Conservation (phyloP, 305 asterid species). For the Vinca major region DNA sequence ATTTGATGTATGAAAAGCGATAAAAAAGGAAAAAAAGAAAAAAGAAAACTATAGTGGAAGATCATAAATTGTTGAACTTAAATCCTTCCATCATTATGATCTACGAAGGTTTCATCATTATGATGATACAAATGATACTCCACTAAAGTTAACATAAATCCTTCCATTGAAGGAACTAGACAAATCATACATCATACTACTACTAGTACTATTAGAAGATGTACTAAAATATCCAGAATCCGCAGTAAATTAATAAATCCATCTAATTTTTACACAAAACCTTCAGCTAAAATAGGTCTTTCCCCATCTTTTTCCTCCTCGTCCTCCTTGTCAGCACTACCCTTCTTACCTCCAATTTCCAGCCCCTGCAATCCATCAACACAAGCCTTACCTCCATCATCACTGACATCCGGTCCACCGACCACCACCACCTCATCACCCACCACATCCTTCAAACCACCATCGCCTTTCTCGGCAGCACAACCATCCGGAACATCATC, state of each 20-base stretch:
- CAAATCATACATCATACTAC: background rate
- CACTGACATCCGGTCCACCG: conserved; percentile 26
- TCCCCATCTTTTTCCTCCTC: conserved; percentile 21
- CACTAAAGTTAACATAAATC: background rate
- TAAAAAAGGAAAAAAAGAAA: too few relatives aligned
- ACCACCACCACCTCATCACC: conserved; percentile 36
- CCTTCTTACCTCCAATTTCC: conserved; percentile 39
- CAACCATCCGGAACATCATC: conserved; percentile 46
- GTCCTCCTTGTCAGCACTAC: conserved; percentile 23
- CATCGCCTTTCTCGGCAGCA: conserved; percentile 35
- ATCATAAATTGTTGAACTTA: too few relatives aligned
- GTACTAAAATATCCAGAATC: background rate
- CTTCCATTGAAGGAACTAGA: background rate
- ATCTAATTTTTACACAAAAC: conserved; percentile 24
- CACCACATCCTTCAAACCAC: conserved; percentile 31
- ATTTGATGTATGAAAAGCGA: too few relatives aligned
- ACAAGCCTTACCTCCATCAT: conserved; percentile 32
- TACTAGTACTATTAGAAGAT: background rate
- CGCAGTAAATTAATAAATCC: too few relatives aligned
- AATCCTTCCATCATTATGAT: too few relatives aligned
- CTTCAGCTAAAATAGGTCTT: conserved; percentile 46
- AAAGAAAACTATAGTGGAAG: too few relatives aligned
- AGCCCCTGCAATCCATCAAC: conserved; percentile 53
- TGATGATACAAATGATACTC: background rate
- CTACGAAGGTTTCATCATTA: too few relatives aligned